Percentiles rank a stretch among this genome's conserved stretches.
These are phyloP conservation scores for Pilasporangium apinafurcum DNA, from an alignment of 352 stramenopile species.

Conservation along the genomic window DNA sequence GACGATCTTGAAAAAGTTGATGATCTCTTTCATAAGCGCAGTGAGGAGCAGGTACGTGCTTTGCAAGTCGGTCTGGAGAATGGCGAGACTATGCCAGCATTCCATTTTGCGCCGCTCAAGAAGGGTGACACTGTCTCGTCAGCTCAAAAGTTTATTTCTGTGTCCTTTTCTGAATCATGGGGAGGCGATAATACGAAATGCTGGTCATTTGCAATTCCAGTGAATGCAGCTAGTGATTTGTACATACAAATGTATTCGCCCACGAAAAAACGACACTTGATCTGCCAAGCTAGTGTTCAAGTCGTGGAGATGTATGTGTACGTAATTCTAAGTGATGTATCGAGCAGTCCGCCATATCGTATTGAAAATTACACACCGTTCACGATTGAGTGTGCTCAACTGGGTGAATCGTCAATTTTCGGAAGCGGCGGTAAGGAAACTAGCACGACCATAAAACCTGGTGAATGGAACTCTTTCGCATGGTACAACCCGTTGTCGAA, in stretches of 20 bases:
- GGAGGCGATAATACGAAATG: slow-evolving; percentile 33
- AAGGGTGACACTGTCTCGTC: slow-evolving; percentile 49
- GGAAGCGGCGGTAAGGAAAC: slow-evolving; percentile 46
- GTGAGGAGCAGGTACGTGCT: slow-evolving; percentile 45
- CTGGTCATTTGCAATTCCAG: slow-evolving; percentile 78
- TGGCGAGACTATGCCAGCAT: slow-evolving; percentile 62
- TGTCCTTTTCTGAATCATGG: slow-evolving; percentile 74
- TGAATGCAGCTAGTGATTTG: slow-evolving; percentile 70
- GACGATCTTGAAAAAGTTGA: slow-evolving; percentile 53
- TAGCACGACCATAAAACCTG: slow-evolving; percentile 42
- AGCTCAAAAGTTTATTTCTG: slow-evolving; percentile 72
- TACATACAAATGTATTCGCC: slow-evolving; percentile 81
- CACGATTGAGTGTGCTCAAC: slow-evolving; percentile 63
- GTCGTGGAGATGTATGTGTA: slow-evolving; percentile 88
- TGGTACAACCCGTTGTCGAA: slow-evolving; percentile 84
- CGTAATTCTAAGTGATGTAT: slow-evolving; percentile 80
- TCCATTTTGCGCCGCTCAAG: slow-evolving; percentile 76
- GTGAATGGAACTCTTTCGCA: slow-evolving; percentile 73
- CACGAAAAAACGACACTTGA: slow-evolving; percentile 61
- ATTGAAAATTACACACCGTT: slow-evolving; percentile 88
- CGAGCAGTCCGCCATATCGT: slow-evolving; percentile 68
- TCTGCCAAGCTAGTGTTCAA: slow-evolving; percentile 81
- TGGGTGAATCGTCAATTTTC: slow-evolving; percentile 68
- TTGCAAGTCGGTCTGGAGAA: slow-evolving; percentile 41
- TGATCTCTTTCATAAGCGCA: slow-evolving; percentile 71